These are phyloP conservation scores for Acanthamoeba rhysodes DNA, from an alignment of 208 protist genomes.

Conservation along the genomic window DNA sequence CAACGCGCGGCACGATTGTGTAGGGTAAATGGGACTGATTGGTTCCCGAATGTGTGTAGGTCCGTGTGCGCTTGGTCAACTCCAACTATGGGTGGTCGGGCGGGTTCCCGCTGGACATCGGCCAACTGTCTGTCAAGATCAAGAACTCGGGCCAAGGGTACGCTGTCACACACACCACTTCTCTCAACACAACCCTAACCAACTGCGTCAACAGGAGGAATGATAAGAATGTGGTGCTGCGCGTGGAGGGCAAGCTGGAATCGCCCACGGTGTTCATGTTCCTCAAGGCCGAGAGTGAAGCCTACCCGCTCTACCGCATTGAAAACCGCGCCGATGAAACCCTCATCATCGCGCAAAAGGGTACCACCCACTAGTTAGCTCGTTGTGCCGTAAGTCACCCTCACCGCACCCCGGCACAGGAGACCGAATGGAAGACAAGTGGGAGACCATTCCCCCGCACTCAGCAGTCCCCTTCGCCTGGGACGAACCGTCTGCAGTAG, in stretches of 20 bases:
- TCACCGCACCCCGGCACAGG: neutral
- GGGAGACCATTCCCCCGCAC: slow-evolving; percentile 19
- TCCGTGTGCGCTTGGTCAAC: slow-evolving; percentile 25
- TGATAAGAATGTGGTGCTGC: slow-evolving; percentile 21
- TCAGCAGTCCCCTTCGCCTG: slow-evolving; percentile 53
- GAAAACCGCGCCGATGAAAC: slow-evolving; percentile 72
- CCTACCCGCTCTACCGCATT: slow-evolving; percentile 68
- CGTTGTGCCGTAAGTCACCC: too few relatives aligned
- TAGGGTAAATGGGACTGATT: too few relatives aligned
- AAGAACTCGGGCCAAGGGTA: slow-evolving; percentile 15
- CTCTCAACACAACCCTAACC: neutral
- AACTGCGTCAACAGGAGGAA: neutral
- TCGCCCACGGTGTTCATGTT: slow-evolving; percentile 66
- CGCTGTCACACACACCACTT: neutral
- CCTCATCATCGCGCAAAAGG: slow-evolving; percentile 34
- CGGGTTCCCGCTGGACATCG: slow-evolving; percentile 62
- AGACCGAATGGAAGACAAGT: slow-evolving; percentile 21
- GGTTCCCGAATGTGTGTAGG: too few relatives aligned
- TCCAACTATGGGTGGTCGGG: slow-evolving; percentile 30
- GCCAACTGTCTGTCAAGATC: slow-evolving; percentile 50
- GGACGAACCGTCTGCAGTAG: slow-evolving; percentile 35
- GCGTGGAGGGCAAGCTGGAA: slow-evolving; percentile 73
- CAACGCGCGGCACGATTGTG: neutral
- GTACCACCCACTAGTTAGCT: too few relatives aligned
- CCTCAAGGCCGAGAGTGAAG: slow-evolving; percentile 64